A percentile compares a stretch with the other conserved stretches of the same genome.
phyloP scores from a whole-genome alignment of 2,329 filamentous ascomycete species.

The Pestalotiopsis sp. region DNA sequence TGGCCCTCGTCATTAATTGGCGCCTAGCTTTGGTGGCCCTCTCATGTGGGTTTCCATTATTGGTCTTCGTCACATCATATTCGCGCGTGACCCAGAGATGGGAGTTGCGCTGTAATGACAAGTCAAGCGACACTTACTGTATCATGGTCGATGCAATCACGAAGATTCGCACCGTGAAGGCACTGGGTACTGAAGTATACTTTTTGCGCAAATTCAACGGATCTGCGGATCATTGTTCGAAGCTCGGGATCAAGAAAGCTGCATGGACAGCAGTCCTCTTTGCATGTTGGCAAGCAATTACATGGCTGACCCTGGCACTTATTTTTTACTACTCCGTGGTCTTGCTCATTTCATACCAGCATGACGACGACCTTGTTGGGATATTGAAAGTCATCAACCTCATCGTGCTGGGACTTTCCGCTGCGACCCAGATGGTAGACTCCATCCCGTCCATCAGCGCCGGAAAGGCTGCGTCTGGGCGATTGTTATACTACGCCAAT shows the following conservation, averaged over 20 bases:
- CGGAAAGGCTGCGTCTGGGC: conserved; percentile 71
- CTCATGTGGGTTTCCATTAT: conserved; percentile 68
- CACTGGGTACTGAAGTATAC: conserved; percentile 72
- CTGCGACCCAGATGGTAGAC: conserved; percentile 68
- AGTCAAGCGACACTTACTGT: conserved; percentile 60
- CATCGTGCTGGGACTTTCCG: conserved; percentile 81
- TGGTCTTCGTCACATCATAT: conserved; percentile 67
- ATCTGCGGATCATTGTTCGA: conserved; percentile 55
- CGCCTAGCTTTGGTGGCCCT: conserved; percentile 79
- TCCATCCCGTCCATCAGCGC: conserved; percentile 82
- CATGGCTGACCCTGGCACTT: conserved; percentile 73
- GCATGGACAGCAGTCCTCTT: conserved; percentile 71
- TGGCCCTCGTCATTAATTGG: conserved; percentile 79
- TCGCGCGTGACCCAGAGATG: conserved; percentile 68
- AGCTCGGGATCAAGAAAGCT: conserved; percentile 67
- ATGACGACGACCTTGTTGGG: conserved; percentile 49
- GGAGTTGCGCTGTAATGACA: conserved; percentile 70
- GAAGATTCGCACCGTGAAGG: conserved; percentile 78
- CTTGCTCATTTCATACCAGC: conserved; percentile 55
- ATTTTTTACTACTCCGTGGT: conserved; percentile 82
- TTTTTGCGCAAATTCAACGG: conserved; percentile 67
- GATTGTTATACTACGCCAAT: conserved; percentile 70
- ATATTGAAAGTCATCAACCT: conserved; percentile 80
- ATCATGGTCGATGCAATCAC: conserved; percentile 76
- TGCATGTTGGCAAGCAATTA: conserved; percentile 75